phyloP scores from a whole-genome alignment of 2,329 filamentous ascomycete genomes.

The Chrysosporium keratinophilum region DNA sequence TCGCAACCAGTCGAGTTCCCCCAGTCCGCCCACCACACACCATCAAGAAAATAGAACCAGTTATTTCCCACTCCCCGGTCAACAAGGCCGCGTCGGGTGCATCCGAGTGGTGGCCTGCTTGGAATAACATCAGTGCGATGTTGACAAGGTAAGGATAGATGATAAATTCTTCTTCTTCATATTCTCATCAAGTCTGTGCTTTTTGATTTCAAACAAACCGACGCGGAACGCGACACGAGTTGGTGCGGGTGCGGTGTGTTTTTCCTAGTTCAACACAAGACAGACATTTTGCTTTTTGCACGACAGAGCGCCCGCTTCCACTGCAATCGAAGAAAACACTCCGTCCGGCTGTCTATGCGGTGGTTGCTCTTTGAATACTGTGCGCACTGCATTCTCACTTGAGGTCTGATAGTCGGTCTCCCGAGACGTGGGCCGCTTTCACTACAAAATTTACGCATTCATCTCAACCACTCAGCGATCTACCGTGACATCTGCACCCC shows the following conservation, averaged over 20 bases:
- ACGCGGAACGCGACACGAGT: neutral
- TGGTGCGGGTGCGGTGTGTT: too few relatives aligned
- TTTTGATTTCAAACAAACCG: neutral
- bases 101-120: constrained; percentile 4
- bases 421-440: too few relatives aligned
- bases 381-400: too few relatives aligned
- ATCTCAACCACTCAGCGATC: constrained; percentile 1
- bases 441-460: too few relatives aligned
- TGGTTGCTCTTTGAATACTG: too few relatives aligned
- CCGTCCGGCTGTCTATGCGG: too few relatives aligned
- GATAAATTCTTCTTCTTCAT: neutral
- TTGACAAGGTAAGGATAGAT: neutral
- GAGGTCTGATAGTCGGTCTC: too few relatives aligned
- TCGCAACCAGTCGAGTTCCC: neutral
- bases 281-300: neutral
- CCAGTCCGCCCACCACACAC: constrained; percentile 3
- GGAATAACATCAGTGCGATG: constrained; percentile 1
- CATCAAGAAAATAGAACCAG: neutral
- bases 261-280: too few relatives aligned
- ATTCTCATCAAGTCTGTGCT: neutral
- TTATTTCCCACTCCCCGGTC: neutral
- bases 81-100: neutral
- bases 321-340: too few relatives aligned
- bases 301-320: too few relatives aligned
- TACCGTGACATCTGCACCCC: neutral